These are phyloP conservation scores for Symbiotaphrina buchneri DNA, from an alignment of 495 filamentous ascomycete genomes.

Conservation along the genomic window DNA sequence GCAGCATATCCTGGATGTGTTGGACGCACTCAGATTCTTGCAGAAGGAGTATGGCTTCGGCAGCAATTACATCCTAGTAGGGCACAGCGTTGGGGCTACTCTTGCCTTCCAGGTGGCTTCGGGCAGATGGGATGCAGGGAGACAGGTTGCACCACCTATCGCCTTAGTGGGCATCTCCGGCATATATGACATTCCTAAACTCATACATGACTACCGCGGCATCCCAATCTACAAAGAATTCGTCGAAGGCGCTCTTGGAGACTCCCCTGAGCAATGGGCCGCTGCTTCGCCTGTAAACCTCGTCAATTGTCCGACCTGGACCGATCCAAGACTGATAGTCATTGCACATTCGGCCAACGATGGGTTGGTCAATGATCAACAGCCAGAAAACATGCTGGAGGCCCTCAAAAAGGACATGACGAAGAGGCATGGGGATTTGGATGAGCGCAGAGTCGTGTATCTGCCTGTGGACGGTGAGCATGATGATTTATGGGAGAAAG, in stretches of 20 bases:
- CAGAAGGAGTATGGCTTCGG: conserved; percentile 27
- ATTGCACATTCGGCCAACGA: conserved; percentile 1
- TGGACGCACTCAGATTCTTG: conserved; percentile 35
- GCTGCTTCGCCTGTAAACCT: conserved; percentile 22
- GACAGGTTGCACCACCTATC: conserved; percentile 10
- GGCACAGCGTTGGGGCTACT: conserved; percentile 58
- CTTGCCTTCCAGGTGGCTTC: conserved; percentile 48
- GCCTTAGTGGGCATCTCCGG: conserved; percentile 38
- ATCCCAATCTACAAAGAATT: conserved; percentile 32
- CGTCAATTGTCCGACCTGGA: conserved; percentile 1
- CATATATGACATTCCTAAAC: conserved; percentile 37
- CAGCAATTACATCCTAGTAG: conserved; percentile 37
- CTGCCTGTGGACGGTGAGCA: conserved; percentile 31
- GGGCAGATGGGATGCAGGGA: conserved; percentile 8
- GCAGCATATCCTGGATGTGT: conserved; percentile 49
- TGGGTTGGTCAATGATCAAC: conserved; percentile 6
- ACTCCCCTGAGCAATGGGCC: conserved; percentile 25
- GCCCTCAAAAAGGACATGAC: conserved; percentile 9
- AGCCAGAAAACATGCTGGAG: conserved; percentile 4
- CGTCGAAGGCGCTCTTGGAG: conserved; percentile 38
- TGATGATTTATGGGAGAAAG: conserved; percentile 33
- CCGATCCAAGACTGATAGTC: conserved; percentile 1
- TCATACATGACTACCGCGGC: conserved; percentile 23
- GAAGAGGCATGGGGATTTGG: conserved; percentile 30
- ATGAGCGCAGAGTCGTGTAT: conserved; percentile 20